Evolutionary conservation across 2,329 filamentous ascomycete species (phyloP), one percentile per base, ranked within the genome.

Genomic region (Colletotrichum sp.): DNA sequence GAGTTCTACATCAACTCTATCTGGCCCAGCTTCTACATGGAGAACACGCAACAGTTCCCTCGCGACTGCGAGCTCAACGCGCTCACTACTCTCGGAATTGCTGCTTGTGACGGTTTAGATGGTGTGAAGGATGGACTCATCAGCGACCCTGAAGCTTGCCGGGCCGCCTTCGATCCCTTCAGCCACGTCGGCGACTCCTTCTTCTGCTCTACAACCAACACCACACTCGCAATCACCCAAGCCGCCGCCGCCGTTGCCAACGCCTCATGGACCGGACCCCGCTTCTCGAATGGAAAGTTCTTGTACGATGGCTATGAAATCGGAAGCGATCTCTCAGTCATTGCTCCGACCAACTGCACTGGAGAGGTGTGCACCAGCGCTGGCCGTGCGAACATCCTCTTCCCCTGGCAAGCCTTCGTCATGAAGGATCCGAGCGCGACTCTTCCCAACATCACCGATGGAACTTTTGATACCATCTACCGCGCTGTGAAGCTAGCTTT

Each of bases 31-130:
- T 24, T 63, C 18, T 57, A 65, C 18, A 67, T 74, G 52, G 22
- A 70, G 16, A 59, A 44, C 6, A 66, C 32, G 3, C 52, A 60
- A 3, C n/a, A 63, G 6, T 71, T 39, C n/a, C 75, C 71, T 15
- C n/a, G 28, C 6, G 57, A 18, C n/a, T 77, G 75, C 12, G 71
- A 67, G n/a, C 18, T 88, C 34, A 82, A 3, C 62, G 81, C 48
- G 80, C 88, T 77, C 81, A 78, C 73, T 0, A 3, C 8, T 13
- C 22, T 65, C 3, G 65, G 36, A 28, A 28, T 76, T 2, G 18
- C 28, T 5, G 44, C 48, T 7, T 76, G 74, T 48, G 74, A 76
- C 12, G 8, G 13, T 12, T 15, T 69, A 5, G 74, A 76, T 10
- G 74, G 74, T 8, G 32, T 72, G 12, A 52, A 63, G 9, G 74